These are phyloP conservation scores for Priceomyces medius DNA, from an alignment of 805 yeast genomes.

Conservation along the genomic window DNA sequence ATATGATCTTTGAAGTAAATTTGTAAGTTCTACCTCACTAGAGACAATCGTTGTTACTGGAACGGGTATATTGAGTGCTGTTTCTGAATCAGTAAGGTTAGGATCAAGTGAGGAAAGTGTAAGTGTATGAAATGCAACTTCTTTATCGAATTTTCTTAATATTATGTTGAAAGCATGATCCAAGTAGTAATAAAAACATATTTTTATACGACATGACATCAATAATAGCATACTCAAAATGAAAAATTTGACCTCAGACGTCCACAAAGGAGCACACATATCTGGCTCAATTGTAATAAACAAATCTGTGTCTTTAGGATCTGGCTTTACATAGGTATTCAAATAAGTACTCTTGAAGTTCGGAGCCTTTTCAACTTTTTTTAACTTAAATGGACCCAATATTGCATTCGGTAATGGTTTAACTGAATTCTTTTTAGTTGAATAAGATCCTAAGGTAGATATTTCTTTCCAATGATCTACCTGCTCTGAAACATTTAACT, in stretches of 20 bases:
- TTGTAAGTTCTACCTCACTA: slow-evolving; percentile 22
- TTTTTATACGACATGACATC: slow-evolving; percentile 25
- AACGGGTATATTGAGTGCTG: not conserved
- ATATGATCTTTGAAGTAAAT: slow-evolving; percentile 31
- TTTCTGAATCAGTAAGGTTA: not conserved
- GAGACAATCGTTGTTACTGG: not conserved
- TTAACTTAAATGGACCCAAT: slow-evolving; percentile 11
- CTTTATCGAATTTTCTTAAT: slow-evolving; percentile 13
- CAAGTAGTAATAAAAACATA: slow-evolving; percentile 36
- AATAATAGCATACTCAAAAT: slow-evolving; percentile 34
- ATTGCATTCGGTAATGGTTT: slow-evolving; percentile 13
- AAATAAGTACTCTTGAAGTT: slow-evolving; percentile 10
- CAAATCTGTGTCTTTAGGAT: not conserved
- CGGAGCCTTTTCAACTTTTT: slow-evolving; percentile 9
- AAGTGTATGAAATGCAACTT: slow-evolving; percentile 4
- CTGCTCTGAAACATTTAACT: not conserved
- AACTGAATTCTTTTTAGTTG: not conserved
- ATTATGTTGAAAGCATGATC: slow-evolving; percentile 36
- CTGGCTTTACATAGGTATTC: not conserved
- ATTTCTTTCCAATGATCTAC: not conserved
- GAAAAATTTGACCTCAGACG: slow-evolving; percentile 14
- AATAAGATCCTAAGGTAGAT: not conserved
- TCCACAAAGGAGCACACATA: slow-evolving; percentile 26
- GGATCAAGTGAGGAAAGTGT: slow-evolving; percentile 4
- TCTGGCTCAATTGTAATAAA: slow-evolving; percentile 2